Percentiles rank a stretch among this genome's conserved stretches.
These are phyloP conservation scores for Xylaria arbuscula DNA, from an alignment of 2,329 filamentous ascomycete genomes.

Conservation along the genomic window DNA sequence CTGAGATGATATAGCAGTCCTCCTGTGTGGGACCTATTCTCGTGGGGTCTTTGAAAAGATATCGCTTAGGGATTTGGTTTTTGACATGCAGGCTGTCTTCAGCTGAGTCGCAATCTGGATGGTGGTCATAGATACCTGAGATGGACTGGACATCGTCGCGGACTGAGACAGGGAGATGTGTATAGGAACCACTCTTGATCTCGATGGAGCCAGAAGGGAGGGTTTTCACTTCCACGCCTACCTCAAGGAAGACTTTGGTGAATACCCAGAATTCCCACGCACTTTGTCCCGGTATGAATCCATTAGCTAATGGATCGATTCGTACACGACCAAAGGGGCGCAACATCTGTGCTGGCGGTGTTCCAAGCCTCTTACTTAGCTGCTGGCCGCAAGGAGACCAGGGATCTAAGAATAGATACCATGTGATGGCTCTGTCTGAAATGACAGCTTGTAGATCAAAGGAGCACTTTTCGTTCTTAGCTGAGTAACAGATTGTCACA, in stretches of 20 bases:
- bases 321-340: conserved; percentile 37
- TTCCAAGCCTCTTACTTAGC: conserved; percentile 18
- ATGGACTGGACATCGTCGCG: conserved; percentile 23
- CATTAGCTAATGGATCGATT: conserved; percentile 9
- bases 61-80: conserved; percentile 29
- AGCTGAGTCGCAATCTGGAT: conserved; percentile 48
- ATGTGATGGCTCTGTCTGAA: conserved; percentile 40
- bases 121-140: conserved; percentile 37
- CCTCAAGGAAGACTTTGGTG: conserved; percentile 17
- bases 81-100: conserved; percentile 47
- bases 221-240: conserved; percentile 38
- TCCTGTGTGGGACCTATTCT: conserved; percentile 37
- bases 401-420: conserved; percentile 43
- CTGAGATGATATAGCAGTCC: conserved; percentile 50
- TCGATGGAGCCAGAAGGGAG: conserved; percentile 5
- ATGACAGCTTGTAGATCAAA: conserved; percentile 43
- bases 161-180: conserved; percentile 15
- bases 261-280: conserved; percentile 39
- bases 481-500: conserved; percentile 43
- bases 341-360: conserved; percentile 17
- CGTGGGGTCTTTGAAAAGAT: conserved; percentile 50
- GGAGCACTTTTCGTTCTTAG: conserved; percentile 24
- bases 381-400: conserved; percentile 29
- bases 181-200: conserved; percentile 8
- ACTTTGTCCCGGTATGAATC: conserved; percentile 19